Base-by-base conservation (phyloP, 2,329 filamentous ascomycete species). In the Bipolaris bicolor region DNA sequence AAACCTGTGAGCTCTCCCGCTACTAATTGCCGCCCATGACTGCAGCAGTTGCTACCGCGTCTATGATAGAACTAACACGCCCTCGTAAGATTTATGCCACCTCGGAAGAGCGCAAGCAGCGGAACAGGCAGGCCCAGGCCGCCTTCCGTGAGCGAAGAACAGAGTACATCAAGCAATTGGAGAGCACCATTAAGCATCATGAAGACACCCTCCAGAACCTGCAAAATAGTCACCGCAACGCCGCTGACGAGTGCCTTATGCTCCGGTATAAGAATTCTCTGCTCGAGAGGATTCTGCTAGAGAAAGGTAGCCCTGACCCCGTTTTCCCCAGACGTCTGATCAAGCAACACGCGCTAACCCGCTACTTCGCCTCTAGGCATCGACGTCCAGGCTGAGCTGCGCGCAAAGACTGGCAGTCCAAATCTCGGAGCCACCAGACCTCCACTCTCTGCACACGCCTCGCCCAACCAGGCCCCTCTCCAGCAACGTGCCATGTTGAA, bases 141-240 rank as follows among this genome's bases (percentile, higher is more conserved):
- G 95, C 95, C 56, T 99, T 99, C 73, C 89, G 95, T 68, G 95
- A 99, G 80, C 90, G 95, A 65, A 89, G 95, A 57, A 98, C 94
- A 53, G 95, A 99, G 82, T 99, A 99, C 78, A 99, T 99, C 81
- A 98, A 98, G 81, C 95, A 99, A 78, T 86, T 99, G 24, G 95
- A 99, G 80, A 92, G 94, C 69, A 96, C 93, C 54, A 98, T 99
- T 78, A 94, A 95, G 73, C 91, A 95, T 68, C 94, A 98, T 83
- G 95, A 99, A 79, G 92, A 96, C 70, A 94, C 92, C 69, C 83
- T 98, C 55, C 91, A 96, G 69, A 96, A 88, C 71, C 84, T 99
- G 58, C 95, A 98, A 79, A 90, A 94, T 72, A 96, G 92, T 65
- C 95, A 98, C 75, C 91, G 95, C 69, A 93, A 88, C 71, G 95